phyloP scores from a whole-genome alignment of 148 eudicot species.

The Polygonum maritimum region DNA sequence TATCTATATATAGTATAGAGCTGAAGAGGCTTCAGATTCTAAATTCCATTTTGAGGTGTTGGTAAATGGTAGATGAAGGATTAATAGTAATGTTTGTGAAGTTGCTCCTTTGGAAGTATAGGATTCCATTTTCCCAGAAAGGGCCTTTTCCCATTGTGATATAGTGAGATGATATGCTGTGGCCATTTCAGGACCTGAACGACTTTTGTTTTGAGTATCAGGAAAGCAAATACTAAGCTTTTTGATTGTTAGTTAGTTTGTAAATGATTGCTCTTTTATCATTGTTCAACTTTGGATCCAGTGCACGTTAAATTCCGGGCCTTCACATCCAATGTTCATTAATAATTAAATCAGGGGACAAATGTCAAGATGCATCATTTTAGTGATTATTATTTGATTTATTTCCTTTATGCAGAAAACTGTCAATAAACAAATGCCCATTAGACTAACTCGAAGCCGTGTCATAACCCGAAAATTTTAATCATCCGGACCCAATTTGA shows the following conservation, averaged over 20 bases:
- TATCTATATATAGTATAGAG: background rate
- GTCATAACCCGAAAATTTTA: no score
- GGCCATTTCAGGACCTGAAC: background rate
- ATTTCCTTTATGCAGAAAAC: no score
- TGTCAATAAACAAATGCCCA: no score
- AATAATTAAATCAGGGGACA: no score
- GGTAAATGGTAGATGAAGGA: background rate
- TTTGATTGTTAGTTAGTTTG: background rate
- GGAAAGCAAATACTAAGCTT: no score
- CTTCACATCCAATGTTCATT: background rate
- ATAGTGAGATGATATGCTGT: background rate
- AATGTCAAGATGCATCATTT: no score
- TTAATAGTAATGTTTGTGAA: background rate
- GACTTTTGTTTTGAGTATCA: no score
- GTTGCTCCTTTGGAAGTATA: background rate
- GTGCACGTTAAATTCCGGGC: background rate
- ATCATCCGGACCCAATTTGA: no score
- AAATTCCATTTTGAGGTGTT: background rate
- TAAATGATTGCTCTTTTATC: no score
- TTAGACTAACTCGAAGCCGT: no score
- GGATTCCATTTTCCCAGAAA: background rate
- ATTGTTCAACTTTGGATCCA: background rate
- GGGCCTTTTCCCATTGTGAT: no score
- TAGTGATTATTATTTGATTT: no score
- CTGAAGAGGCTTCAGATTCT: background rate